Percentiles rank a stretch among this genome's conserved stretches.
Evolutionary conservation across 495 filamentous ascomycete species (phyloP).

Genomic region (Neurospora sublineolata): DNA sequence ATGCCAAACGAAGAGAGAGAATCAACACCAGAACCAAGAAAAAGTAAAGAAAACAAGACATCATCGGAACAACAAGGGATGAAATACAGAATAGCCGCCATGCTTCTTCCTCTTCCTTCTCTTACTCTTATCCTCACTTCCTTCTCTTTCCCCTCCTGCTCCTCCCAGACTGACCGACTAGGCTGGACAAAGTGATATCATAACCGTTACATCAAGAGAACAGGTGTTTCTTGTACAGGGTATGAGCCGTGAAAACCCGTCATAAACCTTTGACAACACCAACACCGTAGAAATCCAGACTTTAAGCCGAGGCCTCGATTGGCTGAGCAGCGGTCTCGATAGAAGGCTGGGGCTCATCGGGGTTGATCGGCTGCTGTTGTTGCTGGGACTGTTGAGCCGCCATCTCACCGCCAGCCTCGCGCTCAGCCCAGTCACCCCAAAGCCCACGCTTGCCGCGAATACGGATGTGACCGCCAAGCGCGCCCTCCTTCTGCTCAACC

Average conservation of each 20-base stretch:
- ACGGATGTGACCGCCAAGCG: slow-evolving; percentile 63
- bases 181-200: neutral
- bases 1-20: slow-evolving; percentile 5
- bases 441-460: slow-evolving; percentile 81
- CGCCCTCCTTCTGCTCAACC: slow-evolving; percentile 73
- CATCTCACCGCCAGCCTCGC: slow-evolving; percentile 53
- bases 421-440: slow-evolving; percentile 94
- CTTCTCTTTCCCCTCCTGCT: neutral
- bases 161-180: neutral
- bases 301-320: neutral
- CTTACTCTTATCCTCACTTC: neutral
- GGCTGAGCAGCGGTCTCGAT: slow-evolving; percentile 19
- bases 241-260: neutral
- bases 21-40: neutral
- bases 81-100: neutral
- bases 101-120: neutral
- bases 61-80: neutral
- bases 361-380: slow-evolving; percentile 13
- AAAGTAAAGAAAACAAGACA: neutral
- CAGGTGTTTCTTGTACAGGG: neutral
- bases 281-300: neutral
- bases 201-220: neutral
- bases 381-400: slow-evolving; percentile 30
- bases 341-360: slow-evolving; percentile 16
- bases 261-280: neutral